Base-by-base conservation (phyloP, 139 green algal species). In the Haematococcus lacustris region DNA sequence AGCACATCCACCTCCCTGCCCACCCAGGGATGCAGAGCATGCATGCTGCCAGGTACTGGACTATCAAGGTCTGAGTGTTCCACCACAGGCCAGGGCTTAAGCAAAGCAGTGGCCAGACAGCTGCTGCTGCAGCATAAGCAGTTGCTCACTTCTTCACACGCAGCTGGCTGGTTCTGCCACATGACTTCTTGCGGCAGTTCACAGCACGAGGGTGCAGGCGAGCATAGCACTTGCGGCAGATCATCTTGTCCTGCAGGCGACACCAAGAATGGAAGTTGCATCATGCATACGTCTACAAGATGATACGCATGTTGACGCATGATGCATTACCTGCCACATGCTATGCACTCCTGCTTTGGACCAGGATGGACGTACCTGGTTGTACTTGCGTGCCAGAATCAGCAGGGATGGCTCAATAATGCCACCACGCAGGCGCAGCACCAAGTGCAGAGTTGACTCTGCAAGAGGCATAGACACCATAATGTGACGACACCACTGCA, bases 191-290 rank as follows among this genome's bases (percentile, higher is more conserved):
- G 71, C 93, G 85, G 93, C 96, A 99, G 91, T 99, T 99, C 38
- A 88, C 88, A 47, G 96, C 96, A 63, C 93, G 86, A 3, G 96
- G 94, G 86, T 98, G 94, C 82, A 99, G 89, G 80, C 96, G 93
- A 30, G 96, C 96, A 75, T 99, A 99, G 91, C 96, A 99, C 89
- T 98, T 99, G 87, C 95, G 91, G 93, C 95, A 99, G 80, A 99
- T 96, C 81, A 94, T 91, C 89, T 98, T 98, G 82, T 99, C 89
- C 74, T 73, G 64, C 66, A 71, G 28, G 47, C 47, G 47, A n/a
- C n/a, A n/a, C n/a, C n/a, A n/a, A n/a, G n/a, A n/a, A n/a, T n/a
- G n/a, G n/a, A n/a, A n/a, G n/a, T n/a, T n/a, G n/a, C n/a, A n/a
- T n/a, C n/a, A n/a, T n/a, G n/a, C n/a, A n/a, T n/a, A n/a, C n/a